Evolutionary conservation across 768 basidiomycete species (phyloP).

Genomic region (Mycena haematopus): DNA sequence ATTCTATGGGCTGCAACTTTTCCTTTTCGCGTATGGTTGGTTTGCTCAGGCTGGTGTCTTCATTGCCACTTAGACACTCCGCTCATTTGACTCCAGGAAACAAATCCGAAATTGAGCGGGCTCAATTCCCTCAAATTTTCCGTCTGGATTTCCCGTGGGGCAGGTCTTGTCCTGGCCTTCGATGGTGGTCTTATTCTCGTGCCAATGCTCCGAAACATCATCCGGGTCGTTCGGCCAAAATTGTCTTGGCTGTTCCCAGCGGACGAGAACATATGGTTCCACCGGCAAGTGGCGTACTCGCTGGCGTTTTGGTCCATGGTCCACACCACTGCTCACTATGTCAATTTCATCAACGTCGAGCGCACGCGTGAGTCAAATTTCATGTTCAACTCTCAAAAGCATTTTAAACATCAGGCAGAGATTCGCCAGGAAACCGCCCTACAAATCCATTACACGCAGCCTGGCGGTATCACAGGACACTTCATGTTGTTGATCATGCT

Average conservation of each 20-base stretch:
- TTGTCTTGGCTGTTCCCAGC: constrained; percentile 86
- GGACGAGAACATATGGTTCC: constrained; percentile 96
- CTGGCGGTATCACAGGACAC: constrained; percentile 92
- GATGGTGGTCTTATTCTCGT: constrained; percentile 86
- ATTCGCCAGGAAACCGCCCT: constrained; percentile 77
- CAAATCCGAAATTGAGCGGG: constrained; percentile 66
- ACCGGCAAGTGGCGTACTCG: constrained; percentile 92
- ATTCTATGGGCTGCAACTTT: constrained; percentile 81
- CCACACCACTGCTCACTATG: constrained; percentile 92
- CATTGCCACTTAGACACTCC: background rate
- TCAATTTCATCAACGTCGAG: constrained; percentile 93
- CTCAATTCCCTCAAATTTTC: constrained; percentile 84
- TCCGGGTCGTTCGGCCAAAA: constrained; percentile 82
- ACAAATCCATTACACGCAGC: constrained; percentile 86
- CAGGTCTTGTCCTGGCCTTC: constrained; percentile 90
- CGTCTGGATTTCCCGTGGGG: constrained; percentile 91
- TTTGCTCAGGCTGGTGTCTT: constrained; percentile 66
- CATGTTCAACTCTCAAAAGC: background rate
- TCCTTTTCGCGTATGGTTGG: constrained; percentile 89
- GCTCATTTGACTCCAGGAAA: constrained; percentile 48
- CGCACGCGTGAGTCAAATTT: constrained; percentile 66
- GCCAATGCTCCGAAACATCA: constrained; percentile 88
- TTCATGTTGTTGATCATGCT: constrained; percentile 95
- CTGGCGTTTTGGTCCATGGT: constrained; percentile 94
- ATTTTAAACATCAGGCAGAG: constrained; percentile 55